These are phyloP conservation scores for Daldinia concentrica DNA, from an alignment of 495 filamentous ascomycete genomes.

Conservation along the genomic window DNA sequence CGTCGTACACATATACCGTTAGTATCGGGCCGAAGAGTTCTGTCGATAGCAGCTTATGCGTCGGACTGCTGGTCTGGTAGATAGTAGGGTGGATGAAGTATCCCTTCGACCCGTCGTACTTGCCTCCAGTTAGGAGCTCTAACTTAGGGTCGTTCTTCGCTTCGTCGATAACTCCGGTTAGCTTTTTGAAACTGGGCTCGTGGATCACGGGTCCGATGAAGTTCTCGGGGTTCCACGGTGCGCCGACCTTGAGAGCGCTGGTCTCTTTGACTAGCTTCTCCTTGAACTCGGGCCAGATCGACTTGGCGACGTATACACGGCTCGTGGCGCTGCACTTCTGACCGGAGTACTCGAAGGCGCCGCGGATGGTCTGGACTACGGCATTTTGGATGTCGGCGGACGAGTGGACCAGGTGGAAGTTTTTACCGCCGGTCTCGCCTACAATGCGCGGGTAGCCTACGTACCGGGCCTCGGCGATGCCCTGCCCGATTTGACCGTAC, in stretches of 20 bases:
- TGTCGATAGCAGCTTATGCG: slow-evolving; percentile 71
- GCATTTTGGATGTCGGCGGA: slow-evolving; percentile 80
- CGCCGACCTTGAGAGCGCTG: slow-evolving; percentile 71
- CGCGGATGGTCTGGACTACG: slow-evolving; percentile 81
- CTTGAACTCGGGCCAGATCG: slow-evolving; percentile 73
- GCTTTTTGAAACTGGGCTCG: slow-evolving; percentile 73
- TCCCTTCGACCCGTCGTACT: slow-evolving; percentile 71
- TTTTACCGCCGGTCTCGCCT: slow-evolving; percentile 90
- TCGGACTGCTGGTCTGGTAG: slow-evolving; percentile 67
- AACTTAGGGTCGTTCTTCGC: slow-evolving; percentile 72
- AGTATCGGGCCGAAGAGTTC: slow-evolving; percentile 85
- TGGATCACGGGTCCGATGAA: slow-evolving; percentile 87
- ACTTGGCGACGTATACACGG: slow-evolving; percentile 76
- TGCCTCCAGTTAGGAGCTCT: slow-evolving; percentile 72
- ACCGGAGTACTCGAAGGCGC: slow-evolving; percentile 89
- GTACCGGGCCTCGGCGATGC: slow-evolving; percentile 73
- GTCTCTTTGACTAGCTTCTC: slow-evolving; percentile 70
- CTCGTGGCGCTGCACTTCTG: slow-evolving; percentile 91
- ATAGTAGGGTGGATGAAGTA: slow-evolving; percentile 80
- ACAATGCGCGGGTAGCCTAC: slow-evolving; percentile 81
- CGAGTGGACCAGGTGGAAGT: slow-evolving; percentile 84
- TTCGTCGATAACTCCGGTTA: slow-evolving; percentile 70
- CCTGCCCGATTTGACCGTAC: slow-evolving; percentile 74
- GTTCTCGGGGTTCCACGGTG: slow-evolving; percentile 71
- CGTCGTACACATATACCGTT: slow-evolving; percentile 75